phyloP scores from a whole-genome alignment of 345 rosid genomes.

The Syzygium jambos region DNA sequence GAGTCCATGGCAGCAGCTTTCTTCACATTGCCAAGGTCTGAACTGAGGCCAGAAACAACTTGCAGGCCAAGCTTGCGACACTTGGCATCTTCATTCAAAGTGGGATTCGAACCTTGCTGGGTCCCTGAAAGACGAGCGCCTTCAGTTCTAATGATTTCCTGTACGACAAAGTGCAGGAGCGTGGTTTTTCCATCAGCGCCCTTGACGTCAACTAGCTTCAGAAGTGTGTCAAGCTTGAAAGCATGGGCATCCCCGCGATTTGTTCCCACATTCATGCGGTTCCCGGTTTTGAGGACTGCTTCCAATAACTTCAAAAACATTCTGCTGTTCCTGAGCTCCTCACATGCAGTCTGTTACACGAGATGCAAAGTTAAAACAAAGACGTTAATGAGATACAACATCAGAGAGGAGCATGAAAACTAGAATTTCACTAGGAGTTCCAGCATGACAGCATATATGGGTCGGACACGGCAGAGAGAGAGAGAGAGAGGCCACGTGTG shows the following conservation, averaged over 20 bases:
- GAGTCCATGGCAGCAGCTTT: constrained; percentile 99
- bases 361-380: neutral
- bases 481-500: neutral
- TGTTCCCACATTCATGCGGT: constrained; percentile 98
- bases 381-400: neutral
- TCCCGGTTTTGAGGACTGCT: constrained; percentile 97
- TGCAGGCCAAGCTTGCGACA: constrained; percentile 86
- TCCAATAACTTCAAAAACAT: constrained; percentile 93
- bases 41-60: constrained; percentile 81
- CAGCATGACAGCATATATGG: neutral
- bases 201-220: constrained; percentile 92
- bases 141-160: constrained; percentile 89
- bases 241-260: constrained; percentile 98
- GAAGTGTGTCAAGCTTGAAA: constrained; percentile 95
- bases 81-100: constrained; percentile 50
- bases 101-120: constrained; percentile 22
- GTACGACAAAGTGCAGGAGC: constrained; percentile 92
- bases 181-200: constrained; percentile 97
- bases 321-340: constrained; percentile 77
- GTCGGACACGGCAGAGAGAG: neutral
- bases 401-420: neutral
- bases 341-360: constrained; percentile 73
- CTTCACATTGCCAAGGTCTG: constrained; percentile 75
- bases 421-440: neutral
- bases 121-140: constrained; percentile 70